Conservation (phyloP, 176 grass and related monocot genomes). For the Sorghum bicolor region DNA sequence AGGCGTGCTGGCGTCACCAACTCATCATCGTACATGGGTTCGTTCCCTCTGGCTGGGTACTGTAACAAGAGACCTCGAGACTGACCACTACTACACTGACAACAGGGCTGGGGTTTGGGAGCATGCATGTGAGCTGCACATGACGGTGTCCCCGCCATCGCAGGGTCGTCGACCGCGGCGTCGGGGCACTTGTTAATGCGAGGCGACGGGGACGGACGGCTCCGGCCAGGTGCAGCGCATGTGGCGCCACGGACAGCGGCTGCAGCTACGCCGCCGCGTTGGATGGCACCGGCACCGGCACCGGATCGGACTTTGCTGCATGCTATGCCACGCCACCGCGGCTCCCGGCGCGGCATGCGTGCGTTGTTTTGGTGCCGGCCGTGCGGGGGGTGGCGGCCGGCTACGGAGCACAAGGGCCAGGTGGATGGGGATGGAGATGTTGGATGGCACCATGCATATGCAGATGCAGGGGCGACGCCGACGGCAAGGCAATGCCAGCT, state of each 20-base stretch:
- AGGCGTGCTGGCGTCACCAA: not conserved
- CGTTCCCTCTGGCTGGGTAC: not conserved
- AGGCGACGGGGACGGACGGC: not conserved
- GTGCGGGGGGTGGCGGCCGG: not conserved
- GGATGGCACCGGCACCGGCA: too few species aligned
- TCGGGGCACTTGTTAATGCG: not conserved
- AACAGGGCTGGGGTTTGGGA: not conserved
- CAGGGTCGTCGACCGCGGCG: not conserved
- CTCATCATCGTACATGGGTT: not conserved
- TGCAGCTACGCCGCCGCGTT: not conserved
- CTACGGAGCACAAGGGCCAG: slow-evolving; percentile 2
- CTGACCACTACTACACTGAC: too few species aligned
- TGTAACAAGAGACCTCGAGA: not conserved
- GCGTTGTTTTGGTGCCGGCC: too few species aligned
- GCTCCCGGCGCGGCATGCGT: not conserved
- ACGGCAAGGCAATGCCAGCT: not conserved
- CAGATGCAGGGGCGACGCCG: not conserved
- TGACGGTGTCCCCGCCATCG: slow-evolving; percentile 18
- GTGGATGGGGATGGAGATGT: not conserved
- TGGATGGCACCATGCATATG: not conserved
- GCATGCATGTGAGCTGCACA: slow-evolving; percentile 46
- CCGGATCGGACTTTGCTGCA: too few species aligned
- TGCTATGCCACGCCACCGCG: too few species aligned
- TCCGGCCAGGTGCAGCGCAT: slow-evolving; percentile 24
- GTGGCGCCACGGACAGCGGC: not conserved